phyloP scores from a whole-genome alignment of 345 rosid species.

The Cochlearia excelsa region DNA sequence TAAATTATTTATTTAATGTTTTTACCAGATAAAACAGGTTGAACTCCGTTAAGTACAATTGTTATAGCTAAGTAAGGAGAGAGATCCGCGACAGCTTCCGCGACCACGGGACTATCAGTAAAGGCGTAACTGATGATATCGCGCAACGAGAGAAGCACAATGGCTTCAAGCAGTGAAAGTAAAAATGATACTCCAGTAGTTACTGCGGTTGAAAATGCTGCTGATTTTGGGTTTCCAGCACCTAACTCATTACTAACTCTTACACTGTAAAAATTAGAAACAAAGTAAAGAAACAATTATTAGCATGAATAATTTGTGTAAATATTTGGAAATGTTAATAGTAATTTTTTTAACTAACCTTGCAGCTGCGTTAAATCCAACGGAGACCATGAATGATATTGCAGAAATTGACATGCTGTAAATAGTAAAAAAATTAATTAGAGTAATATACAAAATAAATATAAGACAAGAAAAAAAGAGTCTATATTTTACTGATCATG shows the following conservation, averaged over 20 bases:
- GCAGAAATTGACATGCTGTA: slow-evolving; percentile 62
- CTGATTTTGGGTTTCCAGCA: slow-evolving; percentile 56
- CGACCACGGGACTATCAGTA: slow-evolving; percentile 47
- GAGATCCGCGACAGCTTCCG: slow-evolving; percentile 58
- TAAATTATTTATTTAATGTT: not conserved
- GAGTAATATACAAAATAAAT: not conserved
- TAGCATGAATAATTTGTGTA: not conserved
- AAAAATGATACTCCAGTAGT: slow-evolving; percentile 47
- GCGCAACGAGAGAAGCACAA: slow-evolving; percentile 40
- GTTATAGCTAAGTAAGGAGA: slow-evolving; percentile 51
- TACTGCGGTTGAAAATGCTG: slow-evolving; percentile 44
- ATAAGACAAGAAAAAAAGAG: too few species aligned
- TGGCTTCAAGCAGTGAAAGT: slow-evolving; percentile 39
- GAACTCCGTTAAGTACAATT: slow-evolving; percentile 58
- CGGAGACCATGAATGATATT: slow-evolving; percentile 57
- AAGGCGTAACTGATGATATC: slow-evolving; percentile 49
- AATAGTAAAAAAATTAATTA: not conserved
- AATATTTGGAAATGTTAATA: not conserved
- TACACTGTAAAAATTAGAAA: slow-evolving; percentile 37
- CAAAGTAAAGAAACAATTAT: not conserved
- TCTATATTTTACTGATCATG: too few species aligned
- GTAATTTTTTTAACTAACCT: slow-evolving; percentile 37
- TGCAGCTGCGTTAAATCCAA: slow-evolving; percentile 78
- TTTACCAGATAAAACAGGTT: slow-evolving; percentile 63
- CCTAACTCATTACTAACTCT: slow-evolving; percentile 67